Evolutionary conservation across 1,284 basidiomycete species (phyloP).

Genomic region (Melanopsichium pennsylvanicum): DNA sequence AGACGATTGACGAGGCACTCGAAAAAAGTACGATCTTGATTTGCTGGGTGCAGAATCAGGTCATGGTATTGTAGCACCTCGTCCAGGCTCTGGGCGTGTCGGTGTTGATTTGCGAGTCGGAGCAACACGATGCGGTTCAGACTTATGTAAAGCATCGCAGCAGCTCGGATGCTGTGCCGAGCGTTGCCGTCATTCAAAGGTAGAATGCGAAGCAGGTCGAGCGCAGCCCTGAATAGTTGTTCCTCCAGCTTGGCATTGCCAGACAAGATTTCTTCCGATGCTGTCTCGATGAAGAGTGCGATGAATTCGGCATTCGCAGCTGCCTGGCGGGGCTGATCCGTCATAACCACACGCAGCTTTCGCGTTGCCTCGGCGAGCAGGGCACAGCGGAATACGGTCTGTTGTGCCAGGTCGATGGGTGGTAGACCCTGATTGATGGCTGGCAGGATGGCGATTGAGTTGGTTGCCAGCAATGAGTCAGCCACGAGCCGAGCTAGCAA

Average conservation of each 20-base stretch:
- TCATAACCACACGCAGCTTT: slow-evolving; percentile 4
- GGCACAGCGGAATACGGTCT: slow-evolving; percentile 27
- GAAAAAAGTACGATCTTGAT: slow-evolving; percentile 48
- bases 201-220: slow-evolving; percentile 23
- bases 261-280: slow-evolving; percentile 41
- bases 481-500: slow-evolving; percentile 40
- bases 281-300: slow-evolving; percentile 35
- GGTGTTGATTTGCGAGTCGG: slow-evolving; percentile 16
- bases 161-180: slow-evolving; percentile 1
- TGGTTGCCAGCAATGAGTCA: slow-evolving; percentile 36
- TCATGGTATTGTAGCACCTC: slow-evolving; percentile 38
- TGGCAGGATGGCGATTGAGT: slow-evolving; percentile 33
- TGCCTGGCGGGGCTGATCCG: slow-evolving; percentile 6
- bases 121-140: slow-evolving; percentile 49
- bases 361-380: slow-evolving; percentile 18
- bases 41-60: slow-evolving; percentile 27
- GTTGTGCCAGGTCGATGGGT: slow-evolving; percentile 39
- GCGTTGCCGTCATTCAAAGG: background rate
- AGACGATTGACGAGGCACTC: slow-evolving; percentile 49
- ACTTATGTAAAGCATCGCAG: slow-evolving; percentile 36
- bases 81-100: slow-evolving; percentile 13
- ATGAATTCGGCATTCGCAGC: slow-evolving; percentile 12
- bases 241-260: slow-evolving; percentile 23
- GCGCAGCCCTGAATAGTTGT: slow-evolving; percentile 12
- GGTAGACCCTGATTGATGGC: slow-evolving; percentile 42